Base-by-base conservation (phyloP, 2,329 filamentous ascomycete genomes). In the Epichloe hybrida region DNA sequence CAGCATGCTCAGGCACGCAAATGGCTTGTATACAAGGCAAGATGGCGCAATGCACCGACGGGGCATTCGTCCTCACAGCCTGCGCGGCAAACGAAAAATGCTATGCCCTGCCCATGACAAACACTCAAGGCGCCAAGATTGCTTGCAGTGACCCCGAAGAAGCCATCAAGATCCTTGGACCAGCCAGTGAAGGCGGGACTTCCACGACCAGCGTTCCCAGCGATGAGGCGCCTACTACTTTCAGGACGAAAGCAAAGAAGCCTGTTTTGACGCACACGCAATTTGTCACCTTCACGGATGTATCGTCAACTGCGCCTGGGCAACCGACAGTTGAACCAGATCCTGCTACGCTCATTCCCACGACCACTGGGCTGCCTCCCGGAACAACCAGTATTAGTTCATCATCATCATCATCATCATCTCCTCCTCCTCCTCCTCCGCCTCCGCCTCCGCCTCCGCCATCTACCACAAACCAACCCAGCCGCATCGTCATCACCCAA, bases 41-140 rank as follows among this genome's bases (percentile, higher is more conserved):
- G 47, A 58, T 74, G 4, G 76, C 67, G n/a, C 60, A 60, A 15
- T 83, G 79, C 57, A 61, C 63, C 11, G 52, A 54, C 5, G 71
- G 72, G 17, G 59, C 57, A 0, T 81, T 75, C 56, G 57, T 62
- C 4, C 67, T 79, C 17, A 58, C 56, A 0, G 53, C 61, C 9
- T 72, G 72, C 40, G 65, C 63, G 34, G 41, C 55, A 1, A 64
- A 62, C 9, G 61, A 62, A 44, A 61, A 65, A 46, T 82, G 79
- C 61, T 75, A 71, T 46, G 79, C 75, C 2, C 61, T 81, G 54
- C 79, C 79, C 0, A 72, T 79, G 68, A 71, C 68, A 38, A 70
- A 62, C 11, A 68, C 67, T 0, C 57, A 58, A 0, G 77, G 76
- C 3, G 73, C 77, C 9, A 60, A 66, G 49, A 64, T 82, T 23